Base-by-base conservation (phyloP, 176 grass and related monocot genomes). In the Saccharum spontaneum region DNA sequence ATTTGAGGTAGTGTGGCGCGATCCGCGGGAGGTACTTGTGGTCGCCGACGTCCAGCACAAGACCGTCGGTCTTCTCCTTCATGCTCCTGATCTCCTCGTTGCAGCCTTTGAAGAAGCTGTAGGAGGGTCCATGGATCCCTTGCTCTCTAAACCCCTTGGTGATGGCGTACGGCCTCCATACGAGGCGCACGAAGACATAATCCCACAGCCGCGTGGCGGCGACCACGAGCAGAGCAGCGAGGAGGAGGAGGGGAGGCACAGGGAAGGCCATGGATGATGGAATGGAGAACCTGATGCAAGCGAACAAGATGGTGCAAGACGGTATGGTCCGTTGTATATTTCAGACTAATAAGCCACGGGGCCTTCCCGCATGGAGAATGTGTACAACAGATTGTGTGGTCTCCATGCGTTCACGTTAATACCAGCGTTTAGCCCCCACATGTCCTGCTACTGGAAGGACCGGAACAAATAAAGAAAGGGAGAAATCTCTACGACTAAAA, bases 151-250 rank as follows among this genome's bases (percentile, higher is more conserved):
- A 75, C 37, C 11, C 22, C 20, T 65, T 88, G 41, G 65, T 59
- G 20, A 90, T 86, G 36, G 71, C 30, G 45, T 86, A 66, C 15
- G 88, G 88, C 57, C 85, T 86, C 91, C 88, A 93, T 65, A 70
- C 8, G 43, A 90, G 88, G 55, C 41, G 75, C 11, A 82, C 7
- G 16, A 88, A 0, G 17, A 41, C 72, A 16, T 75, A 55, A 1
- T 78, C 74, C 86, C 86, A 88, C 17, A 88, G 45, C 52, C 64
- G 76, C 6, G 82, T 37, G 20, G 73, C 8, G 13, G 75, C 52
- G 0, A 85, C 0, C 23, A 68, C 44, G 18, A 88, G 10, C 1
- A 86, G 37, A 69, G 82, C 54, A 13, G 22, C n/a, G 13, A 77
- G 24, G 7, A 45, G 14, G 15, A 52, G 44, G 44, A 10, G 3